These are phyloP conservation scores for Aphanomyces invadans DNA, from an alignment of 352 stramenopile species.

Conservation along the genomic window DNA sequence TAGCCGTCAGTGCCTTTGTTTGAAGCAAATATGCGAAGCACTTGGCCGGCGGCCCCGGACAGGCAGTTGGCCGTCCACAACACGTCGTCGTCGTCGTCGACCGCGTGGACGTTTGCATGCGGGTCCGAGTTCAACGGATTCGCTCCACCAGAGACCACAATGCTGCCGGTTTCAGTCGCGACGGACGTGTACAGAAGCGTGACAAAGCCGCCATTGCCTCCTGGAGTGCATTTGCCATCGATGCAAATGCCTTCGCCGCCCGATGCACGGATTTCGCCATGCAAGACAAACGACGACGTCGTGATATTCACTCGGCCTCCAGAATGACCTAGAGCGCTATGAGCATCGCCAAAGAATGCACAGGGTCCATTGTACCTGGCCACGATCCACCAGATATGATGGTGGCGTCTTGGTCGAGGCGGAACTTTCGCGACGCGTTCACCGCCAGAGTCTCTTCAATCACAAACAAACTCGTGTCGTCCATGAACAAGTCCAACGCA, in stretches of 20 bases:
- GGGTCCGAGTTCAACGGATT: not conserved
- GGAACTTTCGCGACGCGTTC: not conserved
- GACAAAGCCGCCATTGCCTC: constrained; percentile 4
- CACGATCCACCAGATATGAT: constrained; percentile 11
- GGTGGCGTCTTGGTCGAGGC: constrained; percentile 6
- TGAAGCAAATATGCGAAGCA: constrained; percentile 13
- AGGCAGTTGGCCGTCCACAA: not conserved
- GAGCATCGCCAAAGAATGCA: not conserved
- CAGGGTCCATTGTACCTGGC: constrained; percentile 2
- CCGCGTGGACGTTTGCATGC: not conserved
- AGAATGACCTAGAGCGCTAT: not conserved
- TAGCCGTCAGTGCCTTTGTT: constrained; percentile 5
- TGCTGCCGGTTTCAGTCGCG: constrained; percentile 7
- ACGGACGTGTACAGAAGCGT: constrained; percentile 4
- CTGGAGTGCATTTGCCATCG: constrained; percentile 4
- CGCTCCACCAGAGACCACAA: constrained; percentile 11
- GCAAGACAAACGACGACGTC: constrained; percentile 10
- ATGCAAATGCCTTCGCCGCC: constrained; percentile 13
- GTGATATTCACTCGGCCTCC: constrained; percentile 15
- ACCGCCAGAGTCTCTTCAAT: not conserved
- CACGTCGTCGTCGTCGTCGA: not conserved
- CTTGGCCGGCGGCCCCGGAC: constrained; percentile 2
- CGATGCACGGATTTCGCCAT: constrained; percentile 9
- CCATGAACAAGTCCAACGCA: not conserved
- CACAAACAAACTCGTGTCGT: not conserved